A percentile compares a stretch with the other conserved stretches of the same genome.
phyloP scores from a whole-genome alignment of 148 eudicot species.

The Suaeda aralocaspica region DNA sequence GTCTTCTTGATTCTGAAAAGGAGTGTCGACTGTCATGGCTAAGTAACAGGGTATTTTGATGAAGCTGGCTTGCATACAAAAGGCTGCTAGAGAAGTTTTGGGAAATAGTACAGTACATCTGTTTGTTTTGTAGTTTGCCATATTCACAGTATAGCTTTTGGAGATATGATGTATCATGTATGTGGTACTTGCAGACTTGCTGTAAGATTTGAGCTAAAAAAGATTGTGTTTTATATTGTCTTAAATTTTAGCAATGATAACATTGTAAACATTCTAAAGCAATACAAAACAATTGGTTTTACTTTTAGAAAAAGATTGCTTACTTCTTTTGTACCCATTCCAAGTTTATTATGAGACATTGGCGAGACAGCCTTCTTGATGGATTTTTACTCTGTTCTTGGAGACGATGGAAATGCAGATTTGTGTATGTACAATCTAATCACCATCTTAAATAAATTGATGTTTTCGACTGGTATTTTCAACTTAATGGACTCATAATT shows the following conservation, averaged over 20 bases:
- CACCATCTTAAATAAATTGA: background rate
- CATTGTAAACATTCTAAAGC: slow-evolving; percentile 4
- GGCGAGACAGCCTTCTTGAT: background rate
- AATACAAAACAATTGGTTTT: background rate
- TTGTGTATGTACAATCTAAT: background rate
- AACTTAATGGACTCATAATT: background rate
- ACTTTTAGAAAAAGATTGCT: background rate
- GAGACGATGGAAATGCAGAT: background rate
- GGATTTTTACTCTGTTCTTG: background rate
- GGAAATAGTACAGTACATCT: background rate
- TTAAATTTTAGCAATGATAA: slow-evolving; percentile 12
- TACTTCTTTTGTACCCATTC: background rate
- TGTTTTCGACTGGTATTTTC: background rate
- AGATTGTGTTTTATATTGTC: slow-evolving; percentile 7
- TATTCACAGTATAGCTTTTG: slow-evolving; percentile 11
- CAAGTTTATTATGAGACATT: background rate
- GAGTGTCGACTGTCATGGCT: slow-evolving; percentile 15
- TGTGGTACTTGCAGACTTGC: slow-evolving; percentile 17
- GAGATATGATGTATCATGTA: slow-evolving; percentile 14
- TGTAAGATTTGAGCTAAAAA: slow-evolving; percentile 5
- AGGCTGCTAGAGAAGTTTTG: slow-evolving; percentile 13
- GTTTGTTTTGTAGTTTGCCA: background rate
- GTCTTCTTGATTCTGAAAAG: slow-evolving; percentile 13
- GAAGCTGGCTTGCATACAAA: slow-evolving; percentile 15
- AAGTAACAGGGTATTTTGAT: slow-evolving; percentile 12